phyloP scores from a whole-genome alignment of 2,329 filamentous ascomycete genomes.

The Trichothecium roseum region DNA sequence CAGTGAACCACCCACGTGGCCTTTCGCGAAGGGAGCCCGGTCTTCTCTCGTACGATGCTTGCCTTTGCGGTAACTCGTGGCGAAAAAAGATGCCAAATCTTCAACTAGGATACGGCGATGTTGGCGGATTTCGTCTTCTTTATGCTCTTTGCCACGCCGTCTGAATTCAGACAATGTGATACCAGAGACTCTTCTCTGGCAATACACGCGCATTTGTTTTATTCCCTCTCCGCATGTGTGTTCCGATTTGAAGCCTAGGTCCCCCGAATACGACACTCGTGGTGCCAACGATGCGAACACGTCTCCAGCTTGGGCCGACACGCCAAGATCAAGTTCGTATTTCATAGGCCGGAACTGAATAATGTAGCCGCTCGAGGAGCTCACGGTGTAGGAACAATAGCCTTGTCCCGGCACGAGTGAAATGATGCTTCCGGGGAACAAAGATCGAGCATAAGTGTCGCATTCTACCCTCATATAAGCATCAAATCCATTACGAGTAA shows the following conservation, averaged over 20 bases:
- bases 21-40: conserved; percentile 9
- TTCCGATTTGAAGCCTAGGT: conserved; percentile 10
- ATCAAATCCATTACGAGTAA: conserved; percentile 12
- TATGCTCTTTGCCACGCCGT: conserved; percentile 2
- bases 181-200: conserved; percentile 30
- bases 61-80: conserved; percentile 21
- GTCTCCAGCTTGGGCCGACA: conserved; percentile 24
- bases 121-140: conserved; percentile 2
- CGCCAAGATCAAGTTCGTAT: conserved; percentile 28
- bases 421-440: conserved; percentile 19
- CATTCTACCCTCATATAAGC: conserved; percentile 6
- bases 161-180: conserved; percentile 25
- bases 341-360: conserved; percentile 37
- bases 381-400: conserved; percentile 41
- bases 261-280: conserved; percentile 24
- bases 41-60: background rate
- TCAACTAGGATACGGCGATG: conserved; percentile 21
- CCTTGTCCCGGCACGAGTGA: conserved; percentile 30
- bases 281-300: conserved; percentile 33
- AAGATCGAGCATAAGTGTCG: conserved; percentile 18
- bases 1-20: conserved; percentile 29
- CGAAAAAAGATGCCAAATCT: conserved; percentile 31
- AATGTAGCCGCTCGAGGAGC: conserved; percentile 24
- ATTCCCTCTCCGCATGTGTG: background rate
- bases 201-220: conserved; percentile 25